Conservation (phyloP, 768 basidiomycete genomes). For the Hygrophorus russula region DNA sequence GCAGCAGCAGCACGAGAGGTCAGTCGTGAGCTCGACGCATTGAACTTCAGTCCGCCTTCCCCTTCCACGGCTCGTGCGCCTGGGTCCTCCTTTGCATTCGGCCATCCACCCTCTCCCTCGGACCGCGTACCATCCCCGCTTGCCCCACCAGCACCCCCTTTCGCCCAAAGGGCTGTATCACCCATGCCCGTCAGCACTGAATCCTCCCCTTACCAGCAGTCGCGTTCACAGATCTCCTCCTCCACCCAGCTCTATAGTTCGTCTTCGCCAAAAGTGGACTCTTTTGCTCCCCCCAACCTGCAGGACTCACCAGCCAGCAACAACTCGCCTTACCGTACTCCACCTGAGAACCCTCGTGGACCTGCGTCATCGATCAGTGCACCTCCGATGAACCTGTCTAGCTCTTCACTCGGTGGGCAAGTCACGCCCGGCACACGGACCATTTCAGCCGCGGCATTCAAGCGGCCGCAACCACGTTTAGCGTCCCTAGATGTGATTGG, state of each 20-base stretch:
- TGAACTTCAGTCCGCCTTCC: conserved; percentile 24
- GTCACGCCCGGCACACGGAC: conserved; percentile 35
- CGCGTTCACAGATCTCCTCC: conserved; percentile 6
- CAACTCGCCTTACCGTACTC: conserved; percentile 28
- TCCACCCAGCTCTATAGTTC: not conserved
- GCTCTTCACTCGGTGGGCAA: conserved; percentile 19
- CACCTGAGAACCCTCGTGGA: conserved; percentile 30
- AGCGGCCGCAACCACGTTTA: conserved; percentile 28
- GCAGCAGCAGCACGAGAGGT: conserved; percentile 63
- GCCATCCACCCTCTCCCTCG: conserved; percentile 27
- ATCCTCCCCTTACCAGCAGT: conserved; percentile 9
- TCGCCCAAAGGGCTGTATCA: too few species aligned
- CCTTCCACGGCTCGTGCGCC: conserved; percentile 6
- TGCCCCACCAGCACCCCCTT: not conserved
- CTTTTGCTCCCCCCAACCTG: not conserved
- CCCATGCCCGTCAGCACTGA: conserved; percentile 7
- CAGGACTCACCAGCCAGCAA: not conserved
- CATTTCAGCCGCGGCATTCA: conserved; percentile 71
- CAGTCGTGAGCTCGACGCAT: conserved; percentile 48
- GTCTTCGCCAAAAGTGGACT: not conserved
- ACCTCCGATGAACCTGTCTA: conserved; percentile 18
- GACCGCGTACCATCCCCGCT: not conserved
- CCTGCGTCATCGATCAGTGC: conserved; percentile 16
- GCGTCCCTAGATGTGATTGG: conserved; percentile 3
- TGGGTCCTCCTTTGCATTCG: conserved; percentile 15